These are phyloP conservation scores for Candida quercuum DNA, from an alignment of 805 yeast genomes.

Conservation along the genomic window DNA sequence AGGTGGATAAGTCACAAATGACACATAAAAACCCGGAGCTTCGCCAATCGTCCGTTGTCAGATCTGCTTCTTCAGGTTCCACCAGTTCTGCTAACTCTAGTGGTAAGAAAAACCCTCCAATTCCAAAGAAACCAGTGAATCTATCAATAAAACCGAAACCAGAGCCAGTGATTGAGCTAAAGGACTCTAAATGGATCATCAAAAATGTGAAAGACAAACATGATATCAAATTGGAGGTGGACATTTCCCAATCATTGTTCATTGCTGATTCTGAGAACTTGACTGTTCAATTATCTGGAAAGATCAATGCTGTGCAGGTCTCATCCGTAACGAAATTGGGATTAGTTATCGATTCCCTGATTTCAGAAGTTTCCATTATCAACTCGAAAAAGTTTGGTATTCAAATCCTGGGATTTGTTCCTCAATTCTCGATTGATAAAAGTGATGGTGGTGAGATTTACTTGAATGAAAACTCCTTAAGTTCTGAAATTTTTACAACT, in stretches of 20 bases:
- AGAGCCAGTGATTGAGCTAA: constrained; percentile 66
- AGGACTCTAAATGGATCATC: constrained; percentile 85
- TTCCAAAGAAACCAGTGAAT: constrained; percentile 75
- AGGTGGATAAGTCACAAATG: constrained; percentile 90
- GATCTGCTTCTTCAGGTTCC: constrained; percentile 5
- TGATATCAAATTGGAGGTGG: constrained; percentile 68
- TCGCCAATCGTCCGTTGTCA: constrained; percentile 50
- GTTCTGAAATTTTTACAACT: constrained; percentile 76
- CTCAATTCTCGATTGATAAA: constrained; percentile 83
- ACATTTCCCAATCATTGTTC: constrained; percentile 82
- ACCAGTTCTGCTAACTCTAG: constrained; percentile 22
- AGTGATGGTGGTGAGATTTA: constrained; percentile 82
- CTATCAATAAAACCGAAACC: constrained; percentile 46
- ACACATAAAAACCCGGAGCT: constrained; percentile 87
- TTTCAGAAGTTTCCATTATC: constrained; percentile 84
- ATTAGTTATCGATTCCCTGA: constrained; percentile 75
- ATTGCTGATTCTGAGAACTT: constrained; percentile 74
- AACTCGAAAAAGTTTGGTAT: constrained; percentile 77
- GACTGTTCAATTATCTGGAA: constrained; percentile 82
- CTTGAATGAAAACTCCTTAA: constrained; percentile 64
- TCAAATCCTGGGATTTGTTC: constrained; percentile 78
- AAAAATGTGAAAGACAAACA: constrained; percentile 66
- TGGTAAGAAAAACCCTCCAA: constrained; percentile 50
- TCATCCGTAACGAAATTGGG: constrained; percentile 70
- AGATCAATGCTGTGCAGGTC: constrained; percentile 82